These are phyloP conservation scores for Graphium sp. DNA, from an alignment of 2,329 filamentous ascomycete genomes.

Conservation along the genomic window DNA sequence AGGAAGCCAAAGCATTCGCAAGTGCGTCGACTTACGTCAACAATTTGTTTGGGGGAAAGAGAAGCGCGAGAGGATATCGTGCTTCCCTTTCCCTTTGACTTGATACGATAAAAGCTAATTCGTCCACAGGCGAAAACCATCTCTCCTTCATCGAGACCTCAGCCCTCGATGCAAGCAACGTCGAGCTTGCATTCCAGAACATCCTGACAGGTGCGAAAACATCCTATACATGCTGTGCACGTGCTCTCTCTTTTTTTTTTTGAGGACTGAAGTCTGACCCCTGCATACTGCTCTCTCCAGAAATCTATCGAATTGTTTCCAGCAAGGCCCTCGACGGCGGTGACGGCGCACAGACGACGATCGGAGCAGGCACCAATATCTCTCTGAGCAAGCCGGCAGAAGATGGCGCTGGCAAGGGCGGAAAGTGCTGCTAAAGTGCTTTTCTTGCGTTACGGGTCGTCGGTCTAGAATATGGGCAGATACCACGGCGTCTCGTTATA, in stretches of 20 bases:
- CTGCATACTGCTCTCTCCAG: slow-evolving; percentile 24
- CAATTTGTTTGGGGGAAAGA: too few species aligned
- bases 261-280: slow-evolving; percentile 7
- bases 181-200: slow-evolving; percentile 98
- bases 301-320: slow-evolving; percentile 98
- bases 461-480: too few species aligned
- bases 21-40: slow-evolving; percentile 48
- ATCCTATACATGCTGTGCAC: background rate
- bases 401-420: slow-evolving; percentile 55
- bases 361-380: slow-evolving; percentile 67
- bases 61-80: too few species aligned
- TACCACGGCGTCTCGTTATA: too few species aligned
- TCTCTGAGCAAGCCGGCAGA: slow-evolving; percentile 76
- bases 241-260: background rate
- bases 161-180: slow-evolving; percentile 94
- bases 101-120: too few species aligned
- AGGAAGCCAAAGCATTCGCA: slow-evolving; percentile 95
- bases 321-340: slow-evolving; percentile 91
- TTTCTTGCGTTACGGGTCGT: slow-evolving; percentile 5
- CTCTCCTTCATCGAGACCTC: slow-evolving; percentile 99
- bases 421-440: slow-evolving; percentile 58
- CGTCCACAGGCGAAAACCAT: slow-evolving; percentile 91
- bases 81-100: slow-evolving; percentile 2
- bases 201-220: slow-evolving; percentile 67
- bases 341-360: slow-evolving; percentile 63